Base-by-base conservation (phyloP, 805 yeast genomes). In the Metschnikowia reukaufii region DNA sequence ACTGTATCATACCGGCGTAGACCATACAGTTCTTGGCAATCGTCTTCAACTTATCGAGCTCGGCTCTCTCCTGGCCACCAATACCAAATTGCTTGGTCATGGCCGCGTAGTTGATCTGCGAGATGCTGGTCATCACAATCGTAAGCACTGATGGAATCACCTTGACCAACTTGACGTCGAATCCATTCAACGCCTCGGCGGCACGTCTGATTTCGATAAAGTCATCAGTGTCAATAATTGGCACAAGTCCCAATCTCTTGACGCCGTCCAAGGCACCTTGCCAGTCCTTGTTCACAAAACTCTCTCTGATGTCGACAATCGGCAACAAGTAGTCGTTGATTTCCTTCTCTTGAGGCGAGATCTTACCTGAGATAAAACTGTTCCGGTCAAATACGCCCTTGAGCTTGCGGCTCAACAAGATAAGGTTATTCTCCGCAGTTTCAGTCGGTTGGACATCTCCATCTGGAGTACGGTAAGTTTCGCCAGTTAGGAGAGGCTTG, bases 1-100 rank as follows among this genome's bases (percentile, higher is more conserved):
- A 90, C 67, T 88, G 96, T 31, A 91, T 84, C 83, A 92, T 86
- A 50, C 97, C 98, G 6, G 97, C 96, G 64, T 86, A 92, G 3
- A 91, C 81, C 90, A 91, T 89, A 65, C 96, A 86, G 65, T 89
- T 89, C 64, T 82, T 85, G 2, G 96, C 89, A 52, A 85, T 74
- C 20, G 57, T 53, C 51, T 76, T 77, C 59, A 88, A 68, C 35
- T 80, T 78, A 3, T 65, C 71, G 17, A 78, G 66, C 61, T 83
- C 86, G 47, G 77, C 80, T 41, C 57, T 60, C 35, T 73, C 77
- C 48, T 77, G 78, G 10, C 78, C 71, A 2, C 72, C 59, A 7
- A 76, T 70, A 31, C 72, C 71, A 55, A 68, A 80, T 25, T 68
- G 62, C 53, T 69, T 70, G 36, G 72, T 66, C 56, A 71, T 65